Evolutionary conservation across 306 rosid species (phyloP), one percentile per base, ranked within the genome.

Genomic region (Erythrophleum fordii): DNA sequence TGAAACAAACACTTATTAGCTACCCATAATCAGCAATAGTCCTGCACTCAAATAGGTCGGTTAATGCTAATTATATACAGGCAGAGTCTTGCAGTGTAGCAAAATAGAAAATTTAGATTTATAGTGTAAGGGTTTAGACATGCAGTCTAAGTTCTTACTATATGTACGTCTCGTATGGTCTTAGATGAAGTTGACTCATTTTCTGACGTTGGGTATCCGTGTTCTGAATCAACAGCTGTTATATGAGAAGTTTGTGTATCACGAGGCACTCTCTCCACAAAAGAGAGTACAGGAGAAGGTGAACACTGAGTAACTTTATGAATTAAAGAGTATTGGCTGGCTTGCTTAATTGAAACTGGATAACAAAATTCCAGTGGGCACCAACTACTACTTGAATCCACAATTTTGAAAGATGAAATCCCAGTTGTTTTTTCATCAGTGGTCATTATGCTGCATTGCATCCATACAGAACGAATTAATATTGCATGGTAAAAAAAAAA

Each of bases 271-370:
- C 44, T 73, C 85, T 84, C 89, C 80, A 77, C 78, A 69, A 82
- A 86, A 25, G 87, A 84, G 52, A 91, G 83, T 49, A 87, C 85
- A 48, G 94, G 85, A 73, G 92, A 89, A 44, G 94, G 94, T 77
- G 76, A 84, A 17, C 79, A 88, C 85, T 51, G 85, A 51, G 92
- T 84, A 72, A 89, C 94, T 77, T 83, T 75, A 25, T 83, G 85
- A 60, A 82, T 76, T 16, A 65, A 80, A 56, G 70, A 82, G 76
- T 45, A 72, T 59, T 58, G 80, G 26, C 66, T 64, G 60, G 45
- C 72, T 81, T 78, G 68, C 82, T 74, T 61, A 18, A 53, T 31
- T 22, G 74, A 58, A 25, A 52, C 68, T 56, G 88, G 81, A 81
- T 66, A 25, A 34, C 41, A 31, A 82, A 22, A 22, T 49, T 72